phyloP scores from a whole-genome alignment of 805 yeast species.

The Saccharomycopsis microspora region DNA sequence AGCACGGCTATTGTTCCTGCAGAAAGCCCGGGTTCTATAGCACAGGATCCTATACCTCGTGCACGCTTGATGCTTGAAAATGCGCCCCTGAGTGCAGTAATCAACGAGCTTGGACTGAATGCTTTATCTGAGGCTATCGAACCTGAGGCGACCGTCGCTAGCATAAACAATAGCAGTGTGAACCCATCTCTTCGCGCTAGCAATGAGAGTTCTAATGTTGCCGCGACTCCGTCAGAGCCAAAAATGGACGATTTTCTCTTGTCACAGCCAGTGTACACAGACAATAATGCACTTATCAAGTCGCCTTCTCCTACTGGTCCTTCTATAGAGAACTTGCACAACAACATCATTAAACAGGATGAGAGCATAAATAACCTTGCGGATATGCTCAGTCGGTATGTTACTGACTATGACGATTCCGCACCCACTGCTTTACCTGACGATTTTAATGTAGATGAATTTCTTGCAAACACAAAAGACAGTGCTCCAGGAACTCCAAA shows the following conservation, averaged over 20 bases:
- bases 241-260: no score
- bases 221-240: no score
- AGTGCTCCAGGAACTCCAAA: constrained; percentile 1
- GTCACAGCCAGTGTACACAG: no score
- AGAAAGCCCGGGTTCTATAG: background rate
- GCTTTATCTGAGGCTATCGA: no score
- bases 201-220: no score
- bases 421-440: background rate
- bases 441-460: constrained; percentile 14
- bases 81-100: no score
- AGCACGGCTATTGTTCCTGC: background rate
- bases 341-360: constrained; percentile 11
- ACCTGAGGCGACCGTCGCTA: no score
- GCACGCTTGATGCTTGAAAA: no score
- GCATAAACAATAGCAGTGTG: no score
- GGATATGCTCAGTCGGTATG: constrained; percentile 10
- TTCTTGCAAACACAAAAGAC: constrained; percentile 1
- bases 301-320: background rate
- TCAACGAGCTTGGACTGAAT: no score
- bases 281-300: background rate
- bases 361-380: constrained; percentile 12
- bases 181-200: no score
- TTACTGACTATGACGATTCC: constrained; percentile 2
- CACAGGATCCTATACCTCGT: background rate
- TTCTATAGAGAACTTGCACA: constrained; percentile 5